These are phyloP conservation scores for Colletotrichum sidae DNA, from an alignment of 2,329 filamentous ascomycete genomes.

Conservation along the genomic window DNA sequence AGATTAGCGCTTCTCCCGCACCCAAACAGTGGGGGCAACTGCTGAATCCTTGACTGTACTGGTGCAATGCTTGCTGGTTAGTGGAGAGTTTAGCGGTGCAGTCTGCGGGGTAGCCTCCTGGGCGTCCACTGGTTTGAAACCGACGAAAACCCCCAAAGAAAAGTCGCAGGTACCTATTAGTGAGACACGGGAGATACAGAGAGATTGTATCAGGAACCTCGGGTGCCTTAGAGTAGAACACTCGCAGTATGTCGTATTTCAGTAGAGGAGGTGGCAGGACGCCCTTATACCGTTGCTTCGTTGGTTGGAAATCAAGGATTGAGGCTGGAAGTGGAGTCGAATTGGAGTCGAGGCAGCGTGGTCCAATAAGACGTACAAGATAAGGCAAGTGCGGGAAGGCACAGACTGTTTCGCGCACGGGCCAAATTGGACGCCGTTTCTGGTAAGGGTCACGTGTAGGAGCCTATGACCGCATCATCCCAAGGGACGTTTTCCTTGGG, in stretches of 20 bases:
- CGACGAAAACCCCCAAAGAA: conserved; percentile 19
- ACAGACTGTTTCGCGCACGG: conserved; percentile 1
- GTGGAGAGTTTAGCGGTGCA: conserved; percentile 20
- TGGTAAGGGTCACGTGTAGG: conserved; percentile 19
- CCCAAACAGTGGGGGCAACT: neutral
- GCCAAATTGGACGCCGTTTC: neutral
- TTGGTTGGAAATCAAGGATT: neutral
- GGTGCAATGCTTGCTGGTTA: conserved; percentile 1
- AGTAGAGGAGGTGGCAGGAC: neutral
- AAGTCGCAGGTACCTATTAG: too few relatives aligned
- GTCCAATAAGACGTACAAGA: conserved; percentile 6
- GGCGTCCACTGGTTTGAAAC: conserved; percentile 27
- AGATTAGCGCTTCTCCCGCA: conserved; percentile 18
- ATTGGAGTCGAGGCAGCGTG: neutral
- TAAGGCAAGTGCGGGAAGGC: neutral
- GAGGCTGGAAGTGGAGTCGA: neutral
- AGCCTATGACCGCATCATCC: conserved; percentile 13
- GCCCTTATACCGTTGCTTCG: neutral
- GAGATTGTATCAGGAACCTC: too few relatives aligned
- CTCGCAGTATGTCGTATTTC: too few relatives aligned
- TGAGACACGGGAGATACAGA: too few relatives aligned
- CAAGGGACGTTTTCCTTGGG: too few relatives aligned
- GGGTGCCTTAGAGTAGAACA: too few relatives aligned
- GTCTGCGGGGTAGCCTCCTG: conserved; percentile 34
- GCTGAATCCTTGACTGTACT: neutral